Percentiles rank a stretch among this genome's conserved stretches.
phyloP scores from a whole-genome alignment of 148 eudicot genomes.

The Rhododendron henanense region DNA sequence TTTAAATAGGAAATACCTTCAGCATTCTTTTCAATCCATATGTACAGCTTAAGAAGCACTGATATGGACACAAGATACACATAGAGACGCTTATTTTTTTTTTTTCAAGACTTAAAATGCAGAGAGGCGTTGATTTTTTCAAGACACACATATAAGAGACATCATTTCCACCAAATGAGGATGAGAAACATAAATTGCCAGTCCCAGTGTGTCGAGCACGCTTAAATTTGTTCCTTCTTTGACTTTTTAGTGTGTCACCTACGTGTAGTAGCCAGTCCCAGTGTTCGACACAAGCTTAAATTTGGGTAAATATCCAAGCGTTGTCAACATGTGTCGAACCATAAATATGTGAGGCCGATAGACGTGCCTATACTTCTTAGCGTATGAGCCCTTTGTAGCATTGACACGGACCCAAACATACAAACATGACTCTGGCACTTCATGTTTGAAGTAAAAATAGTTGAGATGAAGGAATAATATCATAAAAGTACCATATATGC shows the following conservation, averaged over 20 bases:
- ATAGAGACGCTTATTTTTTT: neutral
- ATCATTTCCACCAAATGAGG: neutral
- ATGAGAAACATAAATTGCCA: neutral
- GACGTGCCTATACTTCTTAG: neutral
- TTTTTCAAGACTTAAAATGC: neutral
- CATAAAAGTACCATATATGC: neutral
- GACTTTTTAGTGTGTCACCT: neutral
- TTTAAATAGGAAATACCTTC: neutral
- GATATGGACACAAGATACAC: neutral
- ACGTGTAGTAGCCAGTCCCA: neutral
- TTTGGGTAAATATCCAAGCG: neutral
- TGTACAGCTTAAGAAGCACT: neutral
- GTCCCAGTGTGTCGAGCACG: neutral
- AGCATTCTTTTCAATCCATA: neutral
- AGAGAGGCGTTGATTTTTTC: neutral
- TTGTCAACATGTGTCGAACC: neutral
- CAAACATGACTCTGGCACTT: neutral
- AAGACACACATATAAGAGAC: neutral
- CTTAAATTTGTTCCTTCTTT: neutral
- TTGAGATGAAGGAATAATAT: neutral
- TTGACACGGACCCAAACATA: neutral
- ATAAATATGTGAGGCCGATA: neutral
- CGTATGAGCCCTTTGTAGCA: neutral
- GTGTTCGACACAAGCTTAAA: neutral
- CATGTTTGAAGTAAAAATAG: neutral